Base-by-base conservation (phyloP, 176 grass and related monocot species). In the Zoysia pacifica region DNA sequence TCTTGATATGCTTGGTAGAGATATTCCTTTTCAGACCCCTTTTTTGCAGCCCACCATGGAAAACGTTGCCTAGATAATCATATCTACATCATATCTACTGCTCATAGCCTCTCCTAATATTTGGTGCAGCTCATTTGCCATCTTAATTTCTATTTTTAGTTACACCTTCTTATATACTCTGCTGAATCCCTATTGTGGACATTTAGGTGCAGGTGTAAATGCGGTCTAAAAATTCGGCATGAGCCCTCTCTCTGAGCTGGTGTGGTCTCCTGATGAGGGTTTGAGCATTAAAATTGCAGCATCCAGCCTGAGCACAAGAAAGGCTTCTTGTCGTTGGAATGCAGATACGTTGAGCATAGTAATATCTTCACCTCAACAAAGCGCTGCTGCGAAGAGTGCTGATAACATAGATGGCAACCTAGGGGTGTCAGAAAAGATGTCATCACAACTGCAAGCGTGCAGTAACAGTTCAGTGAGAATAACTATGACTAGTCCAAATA, bases 131-230 rank as follows among this genome's bases (percentile, higher is more conserved):
- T 52, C 36, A 28, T 20, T 43, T 60, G 4, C 16, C 65, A 28
- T 47, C 49, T 72, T 79, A 15, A 20, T 47, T 85, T 2, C 15
- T 4, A 6, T 50, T 62, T 7, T 70, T 77, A 3, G 36, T 52
- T 54, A 4, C 18, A 37, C n/a, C 36, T 70, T 67, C 42, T 81
- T 83, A 69, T 87, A 74, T 79, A 28, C 28, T 28, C 74, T 78
- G 75, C 62, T 90, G 50, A 82, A 86, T 62, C 36, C 59, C 76
- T 65, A 41, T 62, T 70, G 54, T 73, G 42, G 28, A 78, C 80
- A 79, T 94, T 28, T 84, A 90, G 90, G 90, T 92, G 90, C 79
- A 96, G 90, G 93, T 96, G 93, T 86, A 92, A 96, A 96, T 96
- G 93, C 93, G 87, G 88, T 77, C 72, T 3, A 54, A 62, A 72